Evolutionary conservation across 495 filamentous ascomycete species (phyloP).

Genomic region (Xylaria palmicola): DNA sequence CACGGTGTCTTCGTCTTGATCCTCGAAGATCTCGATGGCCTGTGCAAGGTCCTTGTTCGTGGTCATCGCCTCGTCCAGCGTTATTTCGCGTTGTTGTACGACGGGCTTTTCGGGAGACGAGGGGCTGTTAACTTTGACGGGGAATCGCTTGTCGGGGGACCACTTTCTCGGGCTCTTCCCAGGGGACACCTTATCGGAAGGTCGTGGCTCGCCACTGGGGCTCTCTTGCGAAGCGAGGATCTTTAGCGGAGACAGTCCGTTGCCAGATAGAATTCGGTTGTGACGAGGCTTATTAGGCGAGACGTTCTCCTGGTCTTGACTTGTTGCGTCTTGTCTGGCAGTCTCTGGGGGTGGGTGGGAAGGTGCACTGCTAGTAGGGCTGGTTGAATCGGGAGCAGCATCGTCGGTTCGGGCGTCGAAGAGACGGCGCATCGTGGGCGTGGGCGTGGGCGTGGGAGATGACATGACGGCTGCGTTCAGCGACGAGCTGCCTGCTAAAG

Average conservation of each 20-base stretch:
- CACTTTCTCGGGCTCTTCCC: slow-evolving; percentile 46
- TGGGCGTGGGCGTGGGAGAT: slow-evolving; percentile 2
- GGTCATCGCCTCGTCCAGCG: slow-evolving; percentile 43
- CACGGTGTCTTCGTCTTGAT: slow-evolving; percentile 44
- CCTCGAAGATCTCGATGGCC: slow-evolving; percentile 55
- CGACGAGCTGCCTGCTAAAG: background rate
- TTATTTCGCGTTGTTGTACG: slow-evolving; percentile 38
- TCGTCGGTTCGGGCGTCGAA: background rate
- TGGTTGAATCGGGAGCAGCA: background rate
- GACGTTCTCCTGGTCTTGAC: slow-evolving; percentile 34
- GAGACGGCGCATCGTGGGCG: slow-evolving; percentile 6
- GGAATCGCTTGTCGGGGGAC: slow-evolving; percentile 54
- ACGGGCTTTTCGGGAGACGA: slow-evolving; percentile 24
- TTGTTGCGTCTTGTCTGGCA: slow-evolving; percentile 26
- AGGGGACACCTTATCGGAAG: slow-evolving; percentile 23
- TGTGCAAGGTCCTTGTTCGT: slow-evolving; percentile 42
- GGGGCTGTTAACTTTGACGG: slow-evolving; percentile 45
- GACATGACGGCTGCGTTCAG: slow-evolving; percentile 1
- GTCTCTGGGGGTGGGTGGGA: slow-evolving; percentile 22
- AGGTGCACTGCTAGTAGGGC: background rate
- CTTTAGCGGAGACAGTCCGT: slow-evolving; percentile 50
- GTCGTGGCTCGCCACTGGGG: slow-evolving; percentile 22
- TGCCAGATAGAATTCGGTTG: slow-evolving; percentile 47
- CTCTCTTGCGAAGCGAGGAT: slow-evolving; percentile 35
- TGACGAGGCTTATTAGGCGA: slow-evolving; percentile 41